These are phyloP conservation scores for Penicillium dipodomyicola DNA, from an alignment of 495 filamentous ascomycete genomes.

Conservation along the genomic window DNA sequence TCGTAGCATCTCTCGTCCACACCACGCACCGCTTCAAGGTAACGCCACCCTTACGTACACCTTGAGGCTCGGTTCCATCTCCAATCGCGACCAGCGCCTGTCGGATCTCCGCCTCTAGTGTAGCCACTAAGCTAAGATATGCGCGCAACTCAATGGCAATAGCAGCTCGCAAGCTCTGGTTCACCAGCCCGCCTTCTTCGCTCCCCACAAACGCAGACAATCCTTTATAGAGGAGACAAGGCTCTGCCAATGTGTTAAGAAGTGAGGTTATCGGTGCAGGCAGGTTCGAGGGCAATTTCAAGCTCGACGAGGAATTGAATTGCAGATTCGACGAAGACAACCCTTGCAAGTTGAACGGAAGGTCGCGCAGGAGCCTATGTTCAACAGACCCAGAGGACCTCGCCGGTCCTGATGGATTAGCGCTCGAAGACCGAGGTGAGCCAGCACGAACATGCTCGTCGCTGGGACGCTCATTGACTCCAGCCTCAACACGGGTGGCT, in stretches of 20 bases:
- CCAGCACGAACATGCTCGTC: slow-evolving; percentile 20
- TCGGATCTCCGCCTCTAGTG: slow-evolving; percentile 90
- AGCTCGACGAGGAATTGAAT: slow-evolving; percentile 61
- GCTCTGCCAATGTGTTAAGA: slow-evolving; percentile 86
- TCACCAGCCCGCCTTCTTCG: slow-evolving; percentile 69
- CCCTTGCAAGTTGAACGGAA: slow-evolving; percentile 93
- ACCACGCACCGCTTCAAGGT: slow-evolving; percentile 94
- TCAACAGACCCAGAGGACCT: slow-evolving; percentile 60
- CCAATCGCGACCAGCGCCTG: slow-evolving; percentile 65
- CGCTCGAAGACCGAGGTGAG: slow-evolving; percentile 18
- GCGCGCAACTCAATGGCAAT: slow-evolving; percentile 81
- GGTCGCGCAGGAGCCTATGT: slow-evolving; percentile 75
- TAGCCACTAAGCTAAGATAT: slow-evolving; percentile 90
- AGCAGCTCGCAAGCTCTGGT: slow-evolving; percentile 88
- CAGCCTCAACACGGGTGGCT: slow-evolving; percentile 23
- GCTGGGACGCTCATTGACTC: slow-evolving; percentile 13
- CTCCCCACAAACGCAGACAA: slow-evolving; percentile 78
- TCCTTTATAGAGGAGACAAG: slow-evolving; percentile 81
- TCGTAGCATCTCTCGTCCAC: slow-evolving; percentile 96
- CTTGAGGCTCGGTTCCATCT: slow-evolving; percentile 60
- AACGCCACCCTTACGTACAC: slow-evolving; percentile 82
- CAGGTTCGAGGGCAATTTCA: slow-evolving; percentile 73
- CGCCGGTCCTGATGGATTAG: slow-evolving; percentile 5
- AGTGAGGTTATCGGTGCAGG: slow-evolving; percentile 84
- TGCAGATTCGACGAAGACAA: slow-evolving; percentile 80